Evolutionary conservation across 2,329 filamentous ascomycete species (phyloP).

Genomic region (Aspergillus brunneoviolaceus): DNA sequence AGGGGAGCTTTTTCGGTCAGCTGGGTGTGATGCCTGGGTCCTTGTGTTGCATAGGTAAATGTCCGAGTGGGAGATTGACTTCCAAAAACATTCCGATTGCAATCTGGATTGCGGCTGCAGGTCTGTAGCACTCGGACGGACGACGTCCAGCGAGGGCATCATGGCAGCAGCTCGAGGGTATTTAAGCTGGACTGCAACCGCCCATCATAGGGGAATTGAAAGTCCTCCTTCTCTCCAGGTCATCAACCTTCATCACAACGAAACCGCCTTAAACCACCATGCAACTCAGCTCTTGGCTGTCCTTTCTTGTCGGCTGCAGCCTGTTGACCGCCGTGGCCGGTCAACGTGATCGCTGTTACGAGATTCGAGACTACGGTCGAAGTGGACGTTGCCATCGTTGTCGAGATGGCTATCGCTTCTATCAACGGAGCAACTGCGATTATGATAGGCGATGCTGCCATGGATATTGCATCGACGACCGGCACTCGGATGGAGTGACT

Average conservation of each 20-base stretch:
- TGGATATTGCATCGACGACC: neutral
- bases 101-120: neutral
- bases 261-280: neutral
- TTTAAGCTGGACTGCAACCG: neutral
- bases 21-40: neutral
- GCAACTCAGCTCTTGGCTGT: constrained; percentile 1
- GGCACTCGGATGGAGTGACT: neutral
- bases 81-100: neutral
- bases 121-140: neutral
- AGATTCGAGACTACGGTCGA: neutral
- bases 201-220: neutral
- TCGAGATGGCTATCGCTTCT: neutral
- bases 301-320: neutral
- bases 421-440: neutral
- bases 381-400: neutral
- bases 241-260: neutral
- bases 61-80: neutral
- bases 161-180: neutral
- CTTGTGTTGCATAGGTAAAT: neutral
- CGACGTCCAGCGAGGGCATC: neutral
- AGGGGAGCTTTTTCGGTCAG: neutral
- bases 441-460: neutral
- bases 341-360: constrained; percentile 2
- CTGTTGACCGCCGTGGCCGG: neutral
- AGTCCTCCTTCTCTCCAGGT: neutral